Base-by-base conservation (phyloP, 2,329 filamentous ascomycete genomes). In the Epichloe glyceriae region DNA sequence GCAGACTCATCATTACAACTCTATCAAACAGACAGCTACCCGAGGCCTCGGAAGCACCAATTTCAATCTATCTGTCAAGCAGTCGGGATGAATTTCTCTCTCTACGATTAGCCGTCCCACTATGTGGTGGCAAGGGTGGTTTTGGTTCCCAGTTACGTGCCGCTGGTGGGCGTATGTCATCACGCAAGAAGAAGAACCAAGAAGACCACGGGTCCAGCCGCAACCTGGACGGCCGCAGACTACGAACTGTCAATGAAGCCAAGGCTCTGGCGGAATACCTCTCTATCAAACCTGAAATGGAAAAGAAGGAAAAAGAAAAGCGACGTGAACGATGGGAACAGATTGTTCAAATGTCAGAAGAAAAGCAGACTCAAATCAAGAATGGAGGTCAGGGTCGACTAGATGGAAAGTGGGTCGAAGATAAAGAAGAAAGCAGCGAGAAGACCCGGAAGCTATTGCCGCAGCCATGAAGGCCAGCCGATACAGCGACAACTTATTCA, bases 131-230 rank as follows among this genome's bases (percentile, higher is more conserved):
- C 64, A 98, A 98, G 65, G 93, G 93, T 67, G 93, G 93, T 62
- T 98, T 98, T 65, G 93, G 93, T 50, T 97, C 91, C 2, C 94
- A 98, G 67, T 82, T 98, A 38, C 88, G 94, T 63, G 93, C 94
- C 0, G 93, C 93, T 3, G 93, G 94, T 63, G 93, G 94, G 40
- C 91, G 94, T 71, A 98, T 98, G 93, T 95, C 89, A 2, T 91
- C 87, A n/a, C 79, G 80, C 61, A 94, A 94, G 73, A 93, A 91
- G 75, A 84, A 84, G 62, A 84, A 84, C 51, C 81, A 86, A 59
- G 88, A 95, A 38, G 83, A 88, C 54, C 91, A 94, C 61, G 90
- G 83, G 22, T 96, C 90, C 2, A 95, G 88, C 63, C 82, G 93
- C 56, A 98, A 97, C 58, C 75, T 98, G 2, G 93, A 97, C 61